phyloP scores from a whole-genome alignment of 164 flowering plant species.

The Vitis cinerea region DNA sequence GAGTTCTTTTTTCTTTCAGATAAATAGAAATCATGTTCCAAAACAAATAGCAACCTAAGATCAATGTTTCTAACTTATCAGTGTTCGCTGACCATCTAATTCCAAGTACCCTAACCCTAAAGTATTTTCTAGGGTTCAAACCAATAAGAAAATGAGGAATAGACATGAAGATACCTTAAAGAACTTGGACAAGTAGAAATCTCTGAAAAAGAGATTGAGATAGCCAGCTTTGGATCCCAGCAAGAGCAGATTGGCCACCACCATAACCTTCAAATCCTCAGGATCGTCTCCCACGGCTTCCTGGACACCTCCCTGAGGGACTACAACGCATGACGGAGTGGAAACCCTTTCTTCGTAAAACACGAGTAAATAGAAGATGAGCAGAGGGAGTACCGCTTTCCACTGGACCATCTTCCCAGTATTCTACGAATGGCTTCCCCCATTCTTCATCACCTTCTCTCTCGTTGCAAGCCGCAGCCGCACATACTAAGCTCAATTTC shows the following conservation, averaged over 20 bases:
- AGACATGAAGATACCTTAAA: conserved; percentile 37
- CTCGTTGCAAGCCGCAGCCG: no score
- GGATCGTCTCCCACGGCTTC: conserved; percentile 3
- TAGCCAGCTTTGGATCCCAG: conserved; percentile 58
- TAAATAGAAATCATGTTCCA: no score
- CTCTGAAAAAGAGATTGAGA: conserved; percentile 40
- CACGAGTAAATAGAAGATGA: conserved; percentile 17
- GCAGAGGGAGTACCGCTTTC: conserved; percentile 18
- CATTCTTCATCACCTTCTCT: no score
- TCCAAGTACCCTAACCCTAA: no score
- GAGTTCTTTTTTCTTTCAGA: no score
- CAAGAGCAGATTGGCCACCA: conserved; percentile 57
- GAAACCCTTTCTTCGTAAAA: conserved; percentile 47
- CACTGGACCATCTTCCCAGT: conserved; percentile 6
- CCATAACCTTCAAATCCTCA: conserved; percentile 61
- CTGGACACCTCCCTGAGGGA: conserved; percentile 12
- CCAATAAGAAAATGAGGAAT: no score
- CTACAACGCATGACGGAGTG: conserved; percentile 45
- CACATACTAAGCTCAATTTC: no score
- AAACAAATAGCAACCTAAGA: no score
- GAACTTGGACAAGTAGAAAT: conserved; percentile 55
- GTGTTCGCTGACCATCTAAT: no score
- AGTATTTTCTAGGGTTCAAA: no score
- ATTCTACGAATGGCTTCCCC: not conserved
- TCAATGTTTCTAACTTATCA: no score